Evolutionary conservation across 2,329 filamentous ascomycete species (phyloP).

Genomic region (Verticillium klebahnii): DNA sequence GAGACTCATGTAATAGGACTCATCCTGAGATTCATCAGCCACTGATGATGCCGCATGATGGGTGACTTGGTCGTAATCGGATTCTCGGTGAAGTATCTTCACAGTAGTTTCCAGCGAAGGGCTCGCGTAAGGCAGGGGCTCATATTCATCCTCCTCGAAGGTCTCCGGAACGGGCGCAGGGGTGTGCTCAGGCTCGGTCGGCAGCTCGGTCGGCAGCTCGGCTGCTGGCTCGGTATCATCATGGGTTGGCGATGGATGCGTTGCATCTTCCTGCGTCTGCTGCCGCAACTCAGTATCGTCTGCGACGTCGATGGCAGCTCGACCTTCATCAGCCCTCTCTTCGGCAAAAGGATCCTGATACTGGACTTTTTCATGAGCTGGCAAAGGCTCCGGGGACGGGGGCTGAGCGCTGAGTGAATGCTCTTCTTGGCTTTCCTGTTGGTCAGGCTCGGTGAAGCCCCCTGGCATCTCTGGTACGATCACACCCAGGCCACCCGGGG

Average conservation of each 20-base stretch:
- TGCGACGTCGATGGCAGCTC: constrained; percentile 34
- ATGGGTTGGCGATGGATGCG: neutral
- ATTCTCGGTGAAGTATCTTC: constrained; percentile 43
- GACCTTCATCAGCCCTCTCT: constrained; percentile 28
- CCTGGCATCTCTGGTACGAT: constrained; percentile 3
- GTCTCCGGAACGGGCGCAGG: constrained; percentile 21
- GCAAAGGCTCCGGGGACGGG: constrained; percentile 19
- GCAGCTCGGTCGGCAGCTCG: neutral
- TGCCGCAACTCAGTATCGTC: constrained; percentile 24
- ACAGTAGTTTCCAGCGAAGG: constrained; percentile 41
- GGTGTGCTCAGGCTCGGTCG: constrained; percentile 15
- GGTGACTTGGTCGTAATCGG: constrained; percentile 22
- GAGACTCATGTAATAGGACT: constrained; percentile 32
- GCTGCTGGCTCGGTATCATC: neutral
- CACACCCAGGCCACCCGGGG: constrained; percentile 9
- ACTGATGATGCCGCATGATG: constrained; percentile 23
- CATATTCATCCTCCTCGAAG: constrained; percentile 33
- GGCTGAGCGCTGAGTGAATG: constrained; percentile 19
- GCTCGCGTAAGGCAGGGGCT: constrained; percentile 33
- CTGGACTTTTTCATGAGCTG: constrained; percentile 28
- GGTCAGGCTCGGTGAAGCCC: neutral
- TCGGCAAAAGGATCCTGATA: constrained; percentile 50
- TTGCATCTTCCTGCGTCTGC: neutral
- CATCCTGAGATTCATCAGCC: constrained; percentile 29
- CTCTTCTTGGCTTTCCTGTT: constrained; percentile 11